A percentile compares a stretch with the other conserved stretches of the same genome.
phyloP scores from a whole-genome alignment of 768 basidiomycete genomes.

The Collybia sp. region DNA sequence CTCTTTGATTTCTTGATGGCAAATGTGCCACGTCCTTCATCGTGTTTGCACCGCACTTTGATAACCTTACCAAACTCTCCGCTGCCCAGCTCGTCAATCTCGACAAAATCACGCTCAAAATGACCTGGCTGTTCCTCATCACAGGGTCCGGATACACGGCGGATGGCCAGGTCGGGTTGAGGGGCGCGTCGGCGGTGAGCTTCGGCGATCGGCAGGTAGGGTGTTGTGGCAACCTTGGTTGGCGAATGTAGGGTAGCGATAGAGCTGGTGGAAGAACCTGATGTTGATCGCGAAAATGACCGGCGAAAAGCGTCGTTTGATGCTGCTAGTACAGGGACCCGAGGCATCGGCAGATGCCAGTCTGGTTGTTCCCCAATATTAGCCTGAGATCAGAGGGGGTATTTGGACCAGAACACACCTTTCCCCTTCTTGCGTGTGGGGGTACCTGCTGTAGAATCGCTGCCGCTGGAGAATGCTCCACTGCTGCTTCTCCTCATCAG shows the following conservation, averaged over 20 bases:
- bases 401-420: slow-evolving; percentile 23
- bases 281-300: slow-evolving; percentile 44
- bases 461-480: slow-evolving; percentile 75
- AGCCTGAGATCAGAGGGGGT: slow-evolving; percentile 4
- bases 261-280: slow-evolving; percentile 55
- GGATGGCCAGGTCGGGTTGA: slow-evolving; percentile 14
- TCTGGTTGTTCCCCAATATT: slow-evolving; percentile 33
- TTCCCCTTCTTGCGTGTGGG: slow-evolving; percentile 56
- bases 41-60: slow-evolving; percentile 69
- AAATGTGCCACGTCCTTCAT: slow-evolving; percentile 48
- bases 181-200: slow-evolving; percentile 11
- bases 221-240: slow-evolving; percentile 30
- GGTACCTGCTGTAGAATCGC: slow-evolving; percentile 57
- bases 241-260: slow-evolving; percentile 41
- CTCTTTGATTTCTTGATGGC: slow-evolving; percentile 94
- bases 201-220: slow-evolving; percentile 20
- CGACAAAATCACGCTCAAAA: slow-evolving; percentile 78
- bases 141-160: slow-evolving; percentile 33
- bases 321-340: slow-evolving; percentile 45
- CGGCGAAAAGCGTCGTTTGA: slow-evolving; percentile 33
- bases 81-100: slow-evolving; percentile 78
- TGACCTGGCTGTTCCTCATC: slow-evolving; percentile 52
- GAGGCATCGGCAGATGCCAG: slow-evolving; percentile 50
- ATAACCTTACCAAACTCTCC: slow-evolving; percentile 95
- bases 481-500: slow-evolving; percentile 77